A percentile compares a stretch with the other conserved stretches of the same genome.
Conservation (phyloP, 768 basidiomycete genomes). For the Tremella mesenterica region DNA sequence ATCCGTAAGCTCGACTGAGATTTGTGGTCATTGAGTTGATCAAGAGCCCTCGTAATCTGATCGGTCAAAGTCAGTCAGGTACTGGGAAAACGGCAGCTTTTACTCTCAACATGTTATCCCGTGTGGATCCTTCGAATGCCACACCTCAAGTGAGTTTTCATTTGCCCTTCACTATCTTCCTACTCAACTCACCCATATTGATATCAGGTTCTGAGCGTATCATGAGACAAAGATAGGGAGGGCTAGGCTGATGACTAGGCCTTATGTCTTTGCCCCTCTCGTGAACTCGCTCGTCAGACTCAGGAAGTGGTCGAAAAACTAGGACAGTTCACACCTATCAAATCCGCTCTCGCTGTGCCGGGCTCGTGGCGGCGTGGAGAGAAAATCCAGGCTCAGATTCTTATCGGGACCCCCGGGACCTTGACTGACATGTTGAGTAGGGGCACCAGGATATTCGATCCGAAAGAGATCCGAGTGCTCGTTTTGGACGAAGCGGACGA, state of each 20-base stretch:
- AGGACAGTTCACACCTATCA: conserved; percentile 88
- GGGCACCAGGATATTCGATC: conserved; percentile 64
- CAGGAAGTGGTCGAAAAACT: conserved; percentile 88
- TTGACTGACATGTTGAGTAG: conserved; percentile 70
- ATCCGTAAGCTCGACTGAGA: conserved; percentile 61
- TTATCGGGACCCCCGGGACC: conserved; percentile 95
- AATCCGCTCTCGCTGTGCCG: conserved; percentile 92
- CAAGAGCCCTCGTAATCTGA: conserved; percentile 88
- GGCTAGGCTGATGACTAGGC: too few relatives aligned
- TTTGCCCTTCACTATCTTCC: background rate
- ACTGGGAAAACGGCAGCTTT: conserved; percentile 99
- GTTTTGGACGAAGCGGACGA: conserved; percentile 98
- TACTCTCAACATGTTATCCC: conserved; percentile 90
- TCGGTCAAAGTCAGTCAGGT: conserved; percentile 97
- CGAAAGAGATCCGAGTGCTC: conserved; percentile 74
- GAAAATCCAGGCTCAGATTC: conserved; percentile 70
- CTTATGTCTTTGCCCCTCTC: conserved; percentile 91
- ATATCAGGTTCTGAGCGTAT: background rate
- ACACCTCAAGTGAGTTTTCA: conserved; percentile 63
- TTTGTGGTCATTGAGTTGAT: background rate
- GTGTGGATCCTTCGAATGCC: conserved; percentile 72
- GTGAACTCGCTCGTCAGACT: conserved; percentile 94
- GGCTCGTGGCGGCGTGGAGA: conserved; percentile 49
- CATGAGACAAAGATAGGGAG: too few relatives aligned
- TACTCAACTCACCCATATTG: too few relatives aligned